Evolutionary conservation across 257 asterid genomes (phyloP), one percentile per base, ranked within the genome.

Genomic region (Solanum virginianum): DNA sequence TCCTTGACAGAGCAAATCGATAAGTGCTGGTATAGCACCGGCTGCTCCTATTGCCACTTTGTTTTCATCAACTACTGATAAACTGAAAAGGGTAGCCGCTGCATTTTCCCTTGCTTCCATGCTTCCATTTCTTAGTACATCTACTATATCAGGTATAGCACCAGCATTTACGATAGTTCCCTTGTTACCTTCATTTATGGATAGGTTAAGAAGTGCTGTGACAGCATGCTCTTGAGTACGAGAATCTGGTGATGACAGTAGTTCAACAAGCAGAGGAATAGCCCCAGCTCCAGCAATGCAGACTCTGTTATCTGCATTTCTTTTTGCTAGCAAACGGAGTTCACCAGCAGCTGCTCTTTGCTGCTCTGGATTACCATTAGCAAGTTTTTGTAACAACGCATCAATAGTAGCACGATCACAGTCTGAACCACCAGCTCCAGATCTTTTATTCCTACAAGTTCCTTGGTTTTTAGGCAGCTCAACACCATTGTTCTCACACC

Each of bases 261-360:
- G 92, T 54, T 93, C 98, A 36, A 94, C 98, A 57, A 97, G 90
- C 2, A 92, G 88, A 10, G 99, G 98, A 36, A 97, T 97, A 12
- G 98, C 97, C 69, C 99, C 99, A 4, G 99, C 98, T 75, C 92
- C 97, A 8, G 97, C 99, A 39, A 96, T 94, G 83, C 97, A 93
- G n/a, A 95, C 93, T 85, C 98, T 81, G 88, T 96, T 96, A 84
- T 92, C 99, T 7, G 97, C 98, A 26, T 96, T 96, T 88, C 99
- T 87, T 88, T 96, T 96, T 10, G 99, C 99, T n/a, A 96, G 92
- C 85, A 96, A 85, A 71, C 99, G 99, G 74, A 96, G 96, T 93
- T 96, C 99, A 14, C 98, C 99, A 2, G 99, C 93, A 53, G 99
- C 93, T 16, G 99, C 97, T 85, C 98, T 87, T 90, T 95, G 97